Percentiles rank a stretch among this genome's conserved stretches.
phyloP scores from a whole-genome alignment of 257 asterid species.

The Capsicum pubescens region DNA sequence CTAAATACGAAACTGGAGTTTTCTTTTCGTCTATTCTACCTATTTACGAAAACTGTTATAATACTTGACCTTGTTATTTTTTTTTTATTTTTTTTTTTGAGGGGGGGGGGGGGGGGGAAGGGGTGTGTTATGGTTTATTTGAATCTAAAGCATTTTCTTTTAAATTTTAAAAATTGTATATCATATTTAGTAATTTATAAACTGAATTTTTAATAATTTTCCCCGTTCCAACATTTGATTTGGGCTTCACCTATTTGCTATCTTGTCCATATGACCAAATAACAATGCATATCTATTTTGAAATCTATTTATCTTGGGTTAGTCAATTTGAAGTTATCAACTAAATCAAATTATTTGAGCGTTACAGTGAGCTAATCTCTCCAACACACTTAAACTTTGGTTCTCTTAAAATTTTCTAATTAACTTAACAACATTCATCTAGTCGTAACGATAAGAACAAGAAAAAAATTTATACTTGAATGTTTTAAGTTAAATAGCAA shows the following conservation, averaged over 20 bases:
- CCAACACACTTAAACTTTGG: neutral
- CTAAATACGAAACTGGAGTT: no score
- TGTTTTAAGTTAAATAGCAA: neutral
- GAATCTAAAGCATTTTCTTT: neutral
- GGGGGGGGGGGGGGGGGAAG: accelerated
- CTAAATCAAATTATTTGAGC: neutral
- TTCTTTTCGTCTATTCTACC: no score
- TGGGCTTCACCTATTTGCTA: neutral
- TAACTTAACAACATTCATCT: neutral
- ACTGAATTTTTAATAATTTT: neutral
- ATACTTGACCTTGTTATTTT: neutral
- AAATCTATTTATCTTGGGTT: neutral
- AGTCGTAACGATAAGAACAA: neutral
- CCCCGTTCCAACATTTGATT: neutral
- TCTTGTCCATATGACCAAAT: no score
- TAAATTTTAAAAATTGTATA: neutral
- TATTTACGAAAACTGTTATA: no score
- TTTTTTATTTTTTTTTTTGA: neutral
- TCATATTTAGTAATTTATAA: neutral
- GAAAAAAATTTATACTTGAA: neutral
- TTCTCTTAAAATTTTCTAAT: neutral
- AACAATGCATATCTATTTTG: neutral
- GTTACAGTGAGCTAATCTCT: no score
- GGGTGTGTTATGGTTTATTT: neutral
- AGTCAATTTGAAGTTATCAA: neutral